These are phyloP conservation scores for Erigeron philadelphicus DNA, from an alignment of 140 eudicot species.

Conservation along the genomic window DNA sequence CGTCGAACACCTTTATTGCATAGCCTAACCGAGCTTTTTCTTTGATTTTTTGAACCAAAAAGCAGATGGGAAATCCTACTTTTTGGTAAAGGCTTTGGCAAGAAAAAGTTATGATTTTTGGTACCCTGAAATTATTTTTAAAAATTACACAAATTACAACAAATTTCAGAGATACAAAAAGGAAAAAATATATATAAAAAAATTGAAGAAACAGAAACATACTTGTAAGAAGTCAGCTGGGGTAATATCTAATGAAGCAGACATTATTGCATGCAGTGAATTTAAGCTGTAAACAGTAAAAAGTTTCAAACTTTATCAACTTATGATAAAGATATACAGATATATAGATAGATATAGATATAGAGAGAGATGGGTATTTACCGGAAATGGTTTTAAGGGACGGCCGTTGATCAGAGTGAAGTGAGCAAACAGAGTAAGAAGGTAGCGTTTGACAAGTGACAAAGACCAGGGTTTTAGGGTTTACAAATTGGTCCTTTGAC, in stretches of 20 bases:
- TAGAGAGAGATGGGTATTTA: no score
- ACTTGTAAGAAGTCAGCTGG: conserved; percentile 36
- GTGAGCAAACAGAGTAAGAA: neutral
- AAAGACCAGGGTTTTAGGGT: neutral
- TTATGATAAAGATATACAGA: neutral
- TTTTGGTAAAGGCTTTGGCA: conserved; percentile 41
- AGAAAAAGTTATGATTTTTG: conserved; percentile 23
- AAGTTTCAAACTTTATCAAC: conserved; percentile 9
- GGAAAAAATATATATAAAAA: neutral
- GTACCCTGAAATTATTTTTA: conserved; percentile 33
- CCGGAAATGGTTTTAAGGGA: no score
- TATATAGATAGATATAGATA: neutral
- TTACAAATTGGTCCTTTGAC: neutral
- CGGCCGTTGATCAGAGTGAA: no score
- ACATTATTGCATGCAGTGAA: conserved; percentile 25
- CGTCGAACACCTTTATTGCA: conserved; percentile 26
- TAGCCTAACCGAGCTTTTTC: conserved; percentile 21
- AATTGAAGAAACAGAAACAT: neutral
- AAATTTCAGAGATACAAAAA: neutral
- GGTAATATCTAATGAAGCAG: conserved; percentile 32
- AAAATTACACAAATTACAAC: neutral
- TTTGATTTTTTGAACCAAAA: conserved; percentile 31
- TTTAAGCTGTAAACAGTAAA: conserved; percentile 6
- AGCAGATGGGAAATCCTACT: conserved; percentile 29
- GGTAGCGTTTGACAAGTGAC: neutral